Base-by-base conservation (phyloP, 2,329 filamentous ascomycete species). In the Myrmaecium sp. region DNA sequence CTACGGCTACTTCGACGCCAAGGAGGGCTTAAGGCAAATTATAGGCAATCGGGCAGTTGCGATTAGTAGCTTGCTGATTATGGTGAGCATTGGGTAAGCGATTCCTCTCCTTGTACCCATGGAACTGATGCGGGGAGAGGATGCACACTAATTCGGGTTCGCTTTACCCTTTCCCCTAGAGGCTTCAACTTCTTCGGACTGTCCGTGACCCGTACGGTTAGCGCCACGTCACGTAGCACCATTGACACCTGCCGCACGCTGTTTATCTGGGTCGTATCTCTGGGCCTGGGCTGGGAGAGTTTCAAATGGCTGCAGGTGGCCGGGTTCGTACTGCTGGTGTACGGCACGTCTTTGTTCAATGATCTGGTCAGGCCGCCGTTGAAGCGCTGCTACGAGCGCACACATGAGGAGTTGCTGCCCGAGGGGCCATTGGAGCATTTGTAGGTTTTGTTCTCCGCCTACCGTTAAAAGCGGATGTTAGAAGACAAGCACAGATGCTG, bases 131-230 rank as follows among this genome's bases (percentile, higher is more conserved):
- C n/a, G n/a, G n/a, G n/a, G 13, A 10, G 21, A 20, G n/a, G n/a
- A n/a, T n/a, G n/a, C 19, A 16, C 19, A 22, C 29, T 7, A 8
- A 38, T 37, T 33, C 8, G 18, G 23, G 10, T 20, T 6, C 5
- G 4, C 17, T 15, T 15, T 15, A 24, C n/a, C 17, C 10, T 20
- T 12, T 3, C 9, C 5, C 7, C 17, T 35, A 91, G 82, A 36
- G 84, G 86, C 28, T 98, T 95, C 68, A 98, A 98, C 58, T 98
- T 92, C 62, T 98, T 98, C 52, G 89, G 89, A 5, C 68, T 98
- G 6, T 89, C 80, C 1, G 86, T 98, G 6, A 98, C 89, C 1
- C 72, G 81, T 33, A 74, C 58, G 34, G 82, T 98, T 38, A 91
- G 79, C 35, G 89, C 89, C 7, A 98, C 89, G 0, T 82, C 86